Percentiles rank a stretch among this genome's conserved stretches.
These are phyloP conservation scores for Neurospora sp. DNA, from an alignment of 495 filamentous ascomycete genomes.

Conservation along the genomic window DNA sequence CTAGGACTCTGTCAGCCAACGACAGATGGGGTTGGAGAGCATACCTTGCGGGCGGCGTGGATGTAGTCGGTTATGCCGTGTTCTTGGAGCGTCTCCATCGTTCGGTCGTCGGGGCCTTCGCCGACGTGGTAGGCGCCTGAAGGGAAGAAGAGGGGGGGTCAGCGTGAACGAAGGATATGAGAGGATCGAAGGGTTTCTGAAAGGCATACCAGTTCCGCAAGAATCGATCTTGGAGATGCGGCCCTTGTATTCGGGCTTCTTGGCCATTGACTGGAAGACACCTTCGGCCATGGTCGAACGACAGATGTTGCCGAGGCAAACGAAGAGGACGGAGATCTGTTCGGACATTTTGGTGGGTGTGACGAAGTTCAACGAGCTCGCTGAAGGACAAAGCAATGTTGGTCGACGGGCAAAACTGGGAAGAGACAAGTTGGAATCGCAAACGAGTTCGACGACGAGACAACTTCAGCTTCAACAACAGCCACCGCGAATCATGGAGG, in stretches of 20 bases:
- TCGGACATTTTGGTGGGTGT: conserved; percentile 12
- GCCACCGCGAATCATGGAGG: neutral
- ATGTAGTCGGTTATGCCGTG: conserved; percentile 67
- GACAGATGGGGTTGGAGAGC: neutral
- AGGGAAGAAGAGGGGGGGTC: neutral
- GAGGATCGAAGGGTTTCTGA: neutral
- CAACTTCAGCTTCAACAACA: neutral
- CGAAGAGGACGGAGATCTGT: conserved; percentile 74
- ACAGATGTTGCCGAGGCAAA: conserved; percentile 96
- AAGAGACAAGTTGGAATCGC: neutral
- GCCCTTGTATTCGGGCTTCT: conserved; percentile 40
- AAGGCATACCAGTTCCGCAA: conserved; percentile 54
- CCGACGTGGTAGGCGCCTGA: conserved; percentile 64
- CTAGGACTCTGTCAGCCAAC: neutral
- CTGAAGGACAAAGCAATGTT: neutral
- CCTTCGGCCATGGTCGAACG: conserved; percentile 92
- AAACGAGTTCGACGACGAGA: neutral
- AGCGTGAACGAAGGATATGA: neutral
- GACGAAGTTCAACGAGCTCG: neutral
- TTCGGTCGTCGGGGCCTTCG: conserved; percentile 67
- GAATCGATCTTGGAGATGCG: conserved; percentile 70
- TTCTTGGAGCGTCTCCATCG: conserved; percentile 65
- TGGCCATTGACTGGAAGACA: conserved; percentile 68
- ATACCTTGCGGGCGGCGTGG: conserved; percentile 69
- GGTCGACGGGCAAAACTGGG: neutral